phyloP scores from a whole-genome alignment of 2,329 filamentous ascomycete genomes.

The Colletotrichum orbiculare region DNA sequence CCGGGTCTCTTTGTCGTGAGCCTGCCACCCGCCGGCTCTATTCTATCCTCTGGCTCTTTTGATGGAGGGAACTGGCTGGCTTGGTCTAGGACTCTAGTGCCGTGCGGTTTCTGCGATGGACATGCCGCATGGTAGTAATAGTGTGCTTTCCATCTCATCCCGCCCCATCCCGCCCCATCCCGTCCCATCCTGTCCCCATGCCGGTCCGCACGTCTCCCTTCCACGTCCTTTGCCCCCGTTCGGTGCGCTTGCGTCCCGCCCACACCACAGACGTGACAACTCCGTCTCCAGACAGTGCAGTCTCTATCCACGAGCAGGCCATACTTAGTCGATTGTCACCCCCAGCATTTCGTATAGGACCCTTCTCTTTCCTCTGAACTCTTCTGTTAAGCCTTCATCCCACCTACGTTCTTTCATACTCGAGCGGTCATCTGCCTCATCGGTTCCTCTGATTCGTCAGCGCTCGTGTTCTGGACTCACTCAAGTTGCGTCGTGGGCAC shows the following conservation, averaged over 20 bases:
- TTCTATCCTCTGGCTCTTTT: no score
- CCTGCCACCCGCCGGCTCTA: no score
- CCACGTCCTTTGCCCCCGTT: constrained; percentile 13
- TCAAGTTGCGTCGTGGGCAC: no score
- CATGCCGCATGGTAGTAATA: constrained; percentile 12
- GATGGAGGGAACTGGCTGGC: no score
- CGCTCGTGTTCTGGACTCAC: neutral
- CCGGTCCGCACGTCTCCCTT: constrained; percentile 14
- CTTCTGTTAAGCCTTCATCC: neutral
- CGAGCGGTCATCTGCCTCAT: neutral
- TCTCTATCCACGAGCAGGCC: constrained; percentile 9
- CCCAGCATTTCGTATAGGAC: neutral
- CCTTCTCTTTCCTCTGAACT: neutral
- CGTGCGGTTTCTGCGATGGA: neutral
- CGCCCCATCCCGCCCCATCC: constrained; percentile 9
- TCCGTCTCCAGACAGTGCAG: constrained; percentile 30
- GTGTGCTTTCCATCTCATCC: constrained; percentile 3
- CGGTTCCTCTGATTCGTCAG: neutral
- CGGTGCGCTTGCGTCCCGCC: constrained; percentile 21
- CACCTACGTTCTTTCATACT: no score
- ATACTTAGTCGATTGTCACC: constrained; percentile 24
- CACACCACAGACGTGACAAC: constrained; percentile 29
- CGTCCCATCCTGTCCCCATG: constrained; percentile 20
- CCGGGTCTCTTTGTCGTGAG: no score
- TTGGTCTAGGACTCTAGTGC: no score